Percentiles rank a stretch among this genome's conserved stretches.
phyloP scores from a whole-genome alignment of 179 eudicot genomes.

The Sideroxylon spinosum region DNA sequence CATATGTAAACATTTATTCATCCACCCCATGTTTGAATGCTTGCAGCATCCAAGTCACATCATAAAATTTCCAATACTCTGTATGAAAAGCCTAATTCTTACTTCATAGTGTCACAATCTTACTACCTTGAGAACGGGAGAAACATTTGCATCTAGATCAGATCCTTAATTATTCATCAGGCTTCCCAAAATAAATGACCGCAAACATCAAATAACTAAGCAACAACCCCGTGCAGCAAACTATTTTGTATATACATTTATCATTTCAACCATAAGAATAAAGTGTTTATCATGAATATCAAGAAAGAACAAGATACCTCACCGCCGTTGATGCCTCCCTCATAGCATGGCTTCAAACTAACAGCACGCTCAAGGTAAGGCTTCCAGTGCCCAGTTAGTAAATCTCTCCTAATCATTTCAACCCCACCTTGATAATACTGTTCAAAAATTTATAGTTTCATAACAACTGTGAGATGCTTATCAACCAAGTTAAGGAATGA shows the following conservation, averaged over 20 bases:
- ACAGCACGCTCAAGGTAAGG: constrained; percentile 96
- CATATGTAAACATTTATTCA: too few relatives aligned
- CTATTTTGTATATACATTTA: too few relatives aligned
- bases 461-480: not conserved
- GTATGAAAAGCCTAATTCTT: not conserved
- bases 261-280: not conserved
- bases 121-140: not conserved
- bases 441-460: constrained; percentile 15
- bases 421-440: constrained; percentile 92
- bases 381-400: constrained; percentile 94
- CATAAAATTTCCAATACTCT: not conserved
- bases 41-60: too few relatives aligned
- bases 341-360: constrained; percentile 86
- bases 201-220: not conserved
- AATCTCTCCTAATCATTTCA: constrained; percentile 98
- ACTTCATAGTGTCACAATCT: not conserved
- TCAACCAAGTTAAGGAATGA: not conserved
- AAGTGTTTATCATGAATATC: not conserved
- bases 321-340: constrained; percentile 87
- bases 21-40: too few relatives aligned
- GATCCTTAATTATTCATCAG: not conserved
- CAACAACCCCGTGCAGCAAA: not conserved
- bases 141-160: not conserved
- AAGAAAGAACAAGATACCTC: constrained; percentile 50
- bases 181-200: not conserved